These are phyloP conservation scores for Spathaspora girioi DNA, from an alignment of 805 yeast species.

Conservation along the genomic window DNA sequence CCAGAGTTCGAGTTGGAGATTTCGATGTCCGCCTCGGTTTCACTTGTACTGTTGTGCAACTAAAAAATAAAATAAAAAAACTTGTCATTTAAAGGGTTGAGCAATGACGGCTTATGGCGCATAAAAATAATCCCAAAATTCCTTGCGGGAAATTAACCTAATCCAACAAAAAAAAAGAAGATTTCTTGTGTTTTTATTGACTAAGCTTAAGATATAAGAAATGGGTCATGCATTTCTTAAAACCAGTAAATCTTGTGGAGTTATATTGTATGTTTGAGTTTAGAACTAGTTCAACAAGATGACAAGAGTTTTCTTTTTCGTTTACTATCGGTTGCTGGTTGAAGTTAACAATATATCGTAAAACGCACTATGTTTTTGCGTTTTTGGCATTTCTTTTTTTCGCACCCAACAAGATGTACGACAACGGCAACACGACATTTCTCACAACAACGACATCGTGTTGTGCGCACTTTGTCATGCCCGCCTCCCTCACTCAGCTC, in stretches of 20 bases:
- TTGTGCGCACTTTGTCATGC: neutral
- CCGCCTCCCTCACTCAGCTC: neutral
- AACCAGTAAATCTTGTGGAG: neutral
- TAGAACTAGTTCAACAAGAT: neutral
- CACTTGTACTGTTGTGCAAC: neutral
- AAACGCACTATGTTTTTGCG: neutral
- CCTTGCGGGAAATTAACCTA: neutral
- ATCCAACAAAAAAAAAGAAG: neutral
- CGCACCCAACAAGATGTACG: neutral
- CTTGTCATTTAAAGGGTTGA: neutral
- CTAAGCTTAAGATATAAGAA: neutral
- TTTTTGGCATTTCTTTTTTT: neutral
- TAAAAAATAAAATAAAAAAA: neutral
- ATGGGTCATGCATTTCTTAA: neutral
- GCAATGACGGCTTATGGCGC: neutral
- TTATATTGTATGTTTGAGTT: too few relatives aligned
- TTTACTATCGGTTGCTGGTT: neutral
- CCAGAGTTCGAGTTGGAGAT: too few relatives aligned
- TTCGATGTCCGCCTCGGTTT: too few relatives aligned
- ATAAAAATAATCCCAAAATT: neutral
- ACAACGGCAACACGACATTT: neutral
- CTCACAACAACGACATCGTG: neutral
- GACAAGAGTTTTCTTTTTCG: neutral
- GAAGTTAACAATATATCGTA: neutral
- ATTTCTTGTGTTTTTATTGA: neutral